These are phyloP conservation scores for Starmerella potacharoeniae DNA, from an alignment of 805 yeast species.

Conservation along the genomic window DNA sequence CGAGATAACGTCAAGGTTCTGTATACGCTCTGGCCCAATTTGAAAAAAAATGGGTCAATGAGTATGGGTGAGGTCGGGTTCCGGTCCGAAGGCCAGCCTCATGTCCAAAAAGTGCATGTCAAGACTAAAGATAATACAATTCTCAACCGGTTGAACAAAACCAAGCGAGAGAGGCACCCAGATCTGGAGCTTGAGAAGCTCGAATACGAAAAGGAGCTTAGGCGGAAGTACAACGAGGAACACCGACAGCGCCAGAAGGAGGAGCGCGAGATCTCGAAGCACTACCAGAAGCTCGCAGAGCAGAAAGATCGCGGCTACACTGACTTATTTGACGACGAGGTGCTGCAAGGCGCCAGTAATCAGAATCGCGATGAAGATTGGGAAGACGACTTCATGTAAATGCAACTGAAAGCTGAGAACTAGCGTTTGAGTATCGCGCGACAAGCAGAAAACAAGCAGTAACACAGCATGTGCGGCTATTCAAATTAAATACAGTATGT, in stretches of 20 bases:
- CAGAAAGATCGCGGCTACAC: conserved; percentile 36
- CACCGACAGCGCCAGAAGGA: conserved; percentile 32
- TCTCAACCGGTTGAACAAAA: conserved; percentile 32
- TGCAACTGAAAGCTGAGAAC: not conserved
- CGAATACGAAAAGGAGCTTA: conserved; percentile 33
- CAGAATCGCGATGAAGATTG: conserved; percentile 41
- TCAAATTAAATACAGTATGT: too few relatives aligned
- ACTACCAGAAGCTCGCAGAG: conserved; percentile 25
- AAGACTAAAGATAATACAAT: conserved; percentile 45
- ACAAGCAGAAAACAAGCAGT: too few relatives aligned
- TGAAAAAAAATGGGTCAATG: conserved; percentile 5
- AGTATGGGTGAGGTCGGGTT: conserved; percentile 1
- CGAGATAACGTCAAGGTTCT: conserved; percentile 2
- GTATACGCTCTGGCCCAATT: conserved; percentile 28
- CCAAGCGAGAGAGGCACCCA: not conserved
- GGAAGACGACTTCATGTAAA: conserved; percentile 47
- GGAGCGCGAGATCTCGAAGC: conserved; percentile 30
- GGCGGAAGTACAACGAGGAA: conserved; percentile 25
- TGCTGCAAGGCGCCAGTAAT: conserved; percentile 35
- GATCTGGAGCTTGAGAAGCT: conserved; percentile 12
- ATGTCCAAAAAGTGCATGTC: conserved; percentile 43
- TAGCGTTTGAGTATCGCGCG: too few relatives aligned
- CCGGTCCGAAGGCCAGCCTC: conserved; percentile 8
- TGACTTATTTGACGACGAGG: conserved; percentile 40
- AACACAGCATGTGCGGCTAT: too few relatives aligned